Percentiles rank a stretch among this genome's conserved stretches.
Evolutionary conservation across 257 asterid species (phyloP).

Genomic region (Apocynum venetum): DNA sequence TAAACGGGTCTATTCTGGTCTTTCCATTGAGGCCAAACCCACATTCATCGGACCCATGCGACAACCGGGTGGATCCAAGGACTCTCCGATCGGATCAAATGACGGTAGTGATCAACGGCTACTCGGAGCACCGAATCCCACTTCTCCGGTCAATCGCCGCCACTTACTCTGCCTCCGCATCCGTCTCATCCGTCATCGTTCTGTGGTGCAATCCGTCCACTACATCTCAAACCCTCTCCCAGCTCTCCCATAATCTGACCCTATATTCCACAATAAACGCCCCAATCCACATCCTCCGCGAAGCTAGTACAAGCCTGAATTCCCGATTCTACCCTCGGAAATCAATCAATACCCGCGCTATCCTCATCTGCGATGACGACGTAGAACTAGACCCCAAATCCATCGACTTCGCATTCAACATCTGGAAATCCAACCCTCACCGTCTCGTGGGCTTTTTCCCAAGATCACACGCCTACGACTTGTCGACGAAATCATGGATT

Average conservation of each 20-base stretch:
- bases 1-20: slow-evolving; percentile 38
- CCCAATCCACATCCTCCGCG: slow-evolving; percentile 44
- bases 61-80: slow-evolving; percentile 33
- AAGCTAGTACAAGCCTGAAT: slow-evolving; percentile 70
- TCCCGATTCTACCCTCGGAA: slow-evolving; percentile 66
- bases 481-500: slow-evolving; percentile 55
- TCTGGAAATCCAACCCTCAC: slow-evolving; percentile 66
- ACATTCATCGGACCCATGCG: slow-evolving; percentile 23
- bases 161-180: slow-evolving; percentile 58
- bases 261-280: slow-evolving; percentile 26
- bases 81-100: slow-evolving; percentile 59
- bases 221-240: slow-evolving; percentile 37
- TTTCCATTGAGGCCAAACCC: slow-evolving; percentile 41
- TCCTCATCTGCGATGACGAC: slow-evolving; percentile 91
- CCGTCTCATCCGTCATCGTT: slow-evolving; percentile 54
- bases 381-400: slow-evolving; percentile 50
- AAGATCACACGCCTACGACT: slow-evolving; percentile 77
- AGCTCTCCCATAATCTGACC: slow-evolving; percentile 56
- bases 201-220: slow-evolving; percentile 90
- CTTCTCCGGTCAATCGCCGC: slow-evolving; percentile 62
- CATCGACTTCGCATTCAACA: slow-evolving; percentile 58
- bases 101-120: slow-evolving; percentile 87
- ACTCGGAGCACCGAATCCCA: slow-evolving; percentile 78
- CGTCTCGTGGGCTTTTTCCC: slow-evolving; percentile 71
- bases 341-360: slow-evolving; percentile 51